Conservation (phyloP, 2,329 filamentous ascomycete genomes). For the Pyrenophora graminea region DNA sequence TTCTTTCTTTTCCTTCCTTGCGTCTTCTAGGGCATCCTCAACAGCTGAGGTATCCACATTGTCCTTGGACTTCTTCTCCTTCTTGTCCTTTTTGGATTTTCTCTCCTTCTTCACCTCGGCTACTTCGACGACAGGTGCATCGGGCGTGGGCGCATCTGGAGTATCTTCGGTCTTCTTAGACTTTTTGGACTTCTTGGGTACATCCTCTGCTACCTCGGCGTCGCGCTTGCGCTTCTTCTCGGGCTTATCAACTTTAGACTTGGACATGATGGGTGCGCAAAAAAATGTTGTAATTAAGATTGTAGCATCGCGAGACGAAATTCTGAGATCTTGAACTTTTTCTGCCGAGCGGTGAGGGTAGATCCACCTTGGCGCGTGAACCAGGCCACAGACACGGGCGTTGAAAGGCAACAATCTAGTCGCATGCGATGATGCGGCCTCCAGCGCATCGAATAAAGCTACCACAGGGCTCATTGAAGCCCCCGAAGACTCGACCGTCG, state of each 20-base stretch:
- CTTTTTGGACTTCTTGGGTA: conserved; percentile 40
- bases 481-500: conserved; percentile 20
- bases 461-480: conserved; percentile 26
- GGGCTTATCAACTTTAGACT: conserved; percentile 28
- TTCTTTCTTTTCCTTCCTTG: conserved; percentile 21
- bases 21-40: conserved; percentile 13
- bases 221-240: conserved; percentile 45
- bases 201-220: conserved; percentile 30
- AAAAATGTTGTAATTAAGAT: conserved; percentile 13
- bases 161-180: conserved; percentile 30
- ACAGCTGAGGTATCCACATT: conserved; percentile 6
- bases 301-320: conserved; percentile 14
- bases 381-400: conserved; percentile 14
- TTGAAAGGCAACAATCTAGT: conserved; percentile 11
- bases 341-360: conserved; percentile 28
- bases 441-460: conserved; percentile 35
- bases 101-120: conserved; percentile 28
- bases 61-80: conserved; percentile 29
- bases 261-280: conserved; percentile 20
- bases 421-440: conserved; percentile 36
- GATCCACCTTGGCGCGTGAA: conserved; percentile 24
- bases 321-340: conserved; percentile 30
- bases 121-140: conserved; percentile 16
- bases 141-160: conserved; percentile 14
- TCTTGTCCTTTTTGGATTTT: conserved; percentile 27